These are phyloP conservation scores for Pseudogymnoascus sp. DNA, from an alignment of 2,329 filamentous ascomycete species.

Conservation along the genomic window DNA sequence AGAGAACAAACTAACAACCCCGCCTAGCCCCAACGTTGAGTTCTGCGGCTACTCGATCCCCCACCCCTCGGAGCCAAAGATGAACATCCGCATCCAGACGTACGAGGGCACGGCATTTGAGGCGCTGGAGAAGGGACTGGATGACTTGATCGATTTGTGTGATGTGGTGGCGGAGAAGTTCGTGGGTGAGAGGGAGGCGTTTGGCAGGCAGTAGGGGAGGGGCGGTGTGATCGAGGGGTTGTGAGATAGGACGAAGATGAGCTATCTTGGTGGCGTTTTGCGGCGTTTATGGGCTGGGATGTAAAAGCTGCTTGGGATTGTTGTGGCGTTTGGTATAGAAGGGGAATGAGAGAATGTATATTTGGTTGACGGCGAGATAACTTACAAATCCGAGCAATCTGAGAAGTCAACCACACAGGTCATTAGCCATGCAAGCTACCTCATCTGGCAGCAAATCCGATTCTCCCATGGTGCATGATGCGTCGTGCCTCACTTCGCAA, in stretches of 20 bases:
- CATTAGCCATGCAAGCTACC: background rate
- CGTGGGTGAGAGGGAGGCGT: conserved; percentile 55
- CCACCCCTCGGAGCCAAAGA: conserved; percentile 89
- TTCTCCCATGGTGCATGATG: background rate
- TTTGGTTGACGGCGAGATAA: too few relatives aligned
- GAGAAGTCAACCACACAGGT: background rate
- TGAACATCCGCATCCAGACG: conserved; percentile 96
- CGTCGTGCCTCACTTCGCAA: background rate
- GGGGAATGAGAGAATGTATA: conserved; percentile 28
- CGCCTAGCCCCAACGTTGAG: conserved; percentile 76
- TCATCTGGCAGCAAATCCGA: background rate
- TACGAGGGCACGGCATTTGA: conserved; percentile 78
- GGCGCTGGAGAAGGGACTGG: conserved; percentile 81
- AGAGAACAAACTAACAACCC: too few relatives aligned
- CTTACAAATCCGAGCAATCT: background rate
- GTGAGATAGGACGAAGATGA: background rate
- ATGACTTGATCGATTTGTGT: conserved; percentile 83
- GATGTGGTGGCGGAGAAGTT: conserved; percentile 94
- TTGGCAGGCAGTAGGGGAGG: conserved; percentile 31
- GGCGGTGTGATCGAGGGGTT: background rate
- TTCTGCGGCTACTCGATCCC: conserved; percentile 98
- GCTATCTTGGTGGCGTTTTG: conserved; percentile 19
- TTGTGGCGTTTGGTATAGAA: conserved; percentile 11
- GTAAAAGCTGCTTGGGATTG: conserved; percentile 16
- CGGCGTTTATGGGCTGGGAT: conserved; percentile 20